Conservation (phyloP, 768 basidiomycete genomes). For the Mycena olivaceomarginata region DNA sequence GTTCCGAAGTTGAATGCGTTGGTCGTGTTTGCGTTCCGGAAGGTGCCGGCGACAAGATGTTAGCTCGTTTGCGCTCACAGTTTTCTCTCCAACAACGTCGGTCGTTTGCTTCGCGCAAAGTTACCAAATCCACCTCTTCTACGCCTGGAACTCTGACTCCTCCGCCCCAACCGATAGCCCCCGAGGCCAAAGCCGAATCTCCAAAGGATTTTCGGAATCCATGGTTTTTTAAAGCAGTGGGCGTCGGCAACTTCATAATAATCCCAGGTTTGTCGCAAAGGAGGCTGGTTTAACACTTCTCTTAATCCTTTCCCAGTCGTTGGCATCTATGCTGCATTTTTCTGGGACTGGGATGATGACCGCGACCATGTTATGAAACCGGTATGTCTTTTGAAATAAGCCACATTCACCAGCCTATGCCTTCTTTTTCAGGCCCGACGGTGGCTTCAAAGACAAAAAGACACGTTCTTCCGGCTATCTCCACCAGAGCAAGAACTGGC, state of each 20-base stretch:
- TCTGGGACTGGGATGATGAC: slow-evolving; percentile 56
- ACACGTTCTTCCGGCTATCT: slow-evolving; percentile 65
- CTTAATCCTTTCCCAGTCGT: slow-evolving; percentile 33
- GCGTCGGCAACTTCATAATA: slow-evolving; percentile 40
- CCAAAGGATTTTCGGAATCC: slow-evolving; percentile 40
- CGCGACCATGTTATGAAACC: slow-evolving; percentile 69
- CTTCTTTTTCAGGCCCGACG: slow-evolving; percentile 61
- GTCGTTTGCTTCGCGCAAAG: slow-evolving; percentile 21
- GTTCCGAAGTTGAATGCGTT: slow-evolving; percentile 13
- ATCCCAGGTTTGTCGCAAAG: slow-evolving; percentile 36
- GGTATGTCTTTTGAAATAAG: slow-evolving; percentile 58
- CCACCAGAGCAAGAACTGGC: slow-evolving; percentile 61
- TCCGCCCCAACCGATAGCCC: not conserved
- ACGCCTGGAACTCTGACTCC: not conserved
- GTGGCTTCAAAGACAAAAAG: slow-evolving; percentile 63
- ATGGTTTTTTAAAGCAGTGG: slow-evolving; percentile 42
- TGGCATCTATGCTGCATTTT: slow-evolving; percentile 40
- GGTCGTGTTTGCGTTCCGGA: slow-evolving; percentile 2
- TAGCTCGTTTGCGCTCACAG: slow-evolving; percentile 36
- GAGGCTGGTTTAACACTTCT: not conserved
- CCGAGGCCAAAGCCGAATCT: not conserved
- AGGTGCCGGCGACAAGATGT: slow-evolving; percentile 27
- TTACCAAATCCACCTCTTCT: slow-evolving; percentile 3
- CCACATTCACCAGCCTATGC: not conserved
- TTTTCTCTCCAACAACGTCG: slow-evolving; percentile 16